Percentiles rank a stretch among this genome's conserved stretches.
Evolutionary conservation across 1,139 yeast species (phyloP).

Genomic region (Scheffersomyces cryptocercus): DNA sequence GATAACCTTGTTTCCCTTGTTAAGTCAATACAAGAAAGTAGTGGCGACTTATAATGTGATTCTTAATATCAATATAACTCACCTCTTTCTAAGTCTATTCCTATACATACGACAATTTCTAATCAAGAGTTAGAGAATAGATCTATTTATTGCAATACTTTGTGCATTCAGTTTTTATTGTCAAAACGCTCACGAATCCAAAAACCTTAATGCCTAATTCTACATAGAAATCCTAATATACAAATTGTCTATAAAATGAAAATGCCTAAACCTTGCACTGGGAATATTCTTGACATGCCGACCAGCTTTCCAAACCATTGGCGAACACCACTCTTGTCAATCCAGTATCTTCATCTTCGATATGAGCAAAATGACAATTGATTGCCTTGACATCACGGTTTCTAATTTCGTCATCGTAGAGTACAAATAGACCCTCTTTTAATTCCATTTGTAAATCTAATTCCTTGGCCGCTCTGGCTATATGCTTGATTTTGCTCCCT

Average conservation of each 20-base stretch:
- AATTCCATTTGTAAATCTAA: conserved; percentile 43
- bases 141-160: background rate
- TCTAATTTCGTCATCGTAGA: conserved; percentile 70
- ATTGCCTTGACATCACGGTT: conserved; percentile 64
- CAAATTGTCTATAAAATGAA: too few species aligned
- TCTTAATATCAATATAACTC: conserved; percentile 23
- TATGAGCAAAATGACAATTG: conserved; percentile 61
- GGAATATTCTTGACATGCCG: conserved; percentile 1
- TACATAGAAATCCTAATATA: too few species aligned
- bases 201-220: too few species aligned
- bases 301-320: conserved; percentile 44
- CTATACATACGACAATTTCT: conserved; percentile 4
- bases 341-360: conserved; percentile 47
- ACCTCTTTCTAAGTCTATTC: conserved; percentile 12
- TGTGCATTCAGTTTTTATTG: too few species aligned
- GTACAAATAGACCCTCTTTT: conserved; percentile 50
- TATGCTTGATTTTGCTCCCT: conserved; percentile 63
- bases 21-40: conserved; percentile 38
- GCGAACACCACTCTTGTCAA: conserved; percentile 51
- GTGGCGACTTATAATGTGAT: conserved; percentile 20
- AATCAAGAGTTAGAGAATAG: background rate
- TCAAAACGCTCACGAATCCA: too few species aligned
- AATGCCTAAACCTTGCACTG: too few species aligned
- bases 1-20: conserved; percentile 52
- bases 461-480: conserved; percentile 46